Base-by-base conservation (phyloP, 2,329 filamentous ascomycete species). In the Fusarium tanahbumbuense region DNA sequence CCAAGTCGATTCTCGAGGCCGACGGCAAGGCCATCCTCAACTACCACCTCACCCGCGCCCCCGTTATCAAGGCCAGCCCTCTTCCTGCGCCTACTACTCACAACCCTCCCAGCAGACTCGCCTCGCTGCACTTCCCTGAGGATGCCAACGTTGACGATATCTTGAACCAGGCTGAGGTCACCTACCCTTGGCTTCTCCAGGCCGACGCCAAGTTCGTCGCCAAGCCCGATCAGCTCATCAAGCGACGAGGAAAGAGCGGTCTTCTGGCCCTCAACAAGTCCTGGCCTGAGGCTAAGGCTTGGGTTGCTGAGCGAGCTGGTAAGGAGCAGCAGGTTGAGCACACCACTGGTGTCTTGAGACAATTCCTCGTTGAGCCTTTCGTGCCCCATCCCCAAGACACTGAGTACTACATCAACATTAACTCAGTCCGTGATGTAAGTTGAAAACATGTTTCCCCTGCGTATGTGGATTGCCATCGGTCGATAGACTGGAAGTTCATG, bases 1-100 rank as follows among this genome's bases (percentile, higher is more conserved):
- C 96, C 84, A 99, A 99, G 87, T 92, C 95, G 76, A 98, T 99
- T 81, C 86, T 92, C 88, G 96, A 99, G 89, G 95, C 95, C 88
- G 96, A 99, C 87, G 96, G 96, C 90, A 99, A 99, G 92, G 96
- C 96, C 89, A 98, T 99, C 87, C 89, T 99, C 89, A 98, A 98
- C 92, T 99, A 98, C 89, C 96, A 98, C 88, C 94, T 99, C 85
- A 98, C 96, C 78, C 92, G 96, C 81, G 93, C 96, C 76, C 91
- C 94, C 74, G 92, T 97, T 83, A 97, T 99, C 90, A 98, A 98
- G 92, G 93, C 95, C 75, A 95, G 94, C 79, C 94, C 96, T 84
- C 93, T 98, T 61, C 93, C 94, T 76, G 81, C 88, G 74, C 87
- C 92, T 72, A 83, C 92, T 73, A 96, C 89, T 82, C 96, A 99